Evolutionary conservation across 2,329 filamentous ascomycete species (phyloP).

Genomic region (Dactylellina sp.): DNA sequence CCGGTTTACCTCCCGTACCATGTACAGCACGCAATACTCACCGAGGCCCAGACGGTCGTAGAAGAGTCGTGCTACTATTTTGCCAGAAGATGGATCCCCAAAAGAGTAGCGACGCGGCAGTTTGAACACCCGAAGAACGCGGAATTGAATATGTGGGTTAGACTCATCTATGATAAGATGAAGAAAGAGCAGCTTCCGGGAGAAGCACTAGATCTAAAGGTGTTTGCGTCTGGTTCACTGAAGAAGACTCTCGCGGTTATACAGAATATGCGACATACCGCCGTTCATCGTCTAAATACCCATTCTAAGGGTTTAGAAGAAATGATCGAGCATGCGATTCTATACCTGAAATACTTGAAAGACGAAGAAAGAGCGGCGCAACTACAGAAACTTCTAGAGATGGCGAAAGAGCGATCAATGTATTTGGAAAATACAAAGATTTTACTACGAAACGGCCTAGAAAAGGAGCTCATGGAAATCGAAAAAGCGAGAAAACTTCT

Average conservation of each 20-base stretch:
- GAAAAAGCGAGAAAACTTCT: slow-evolving; percentile 11
- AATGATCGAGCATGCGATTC: slow-evolving; percentile 6
- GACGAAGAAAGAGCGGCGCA: slow-evolving; percentile 12
- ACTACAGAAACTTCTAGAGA: slow-evolving; percentile 8
- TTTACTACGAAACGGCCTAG: background rate
- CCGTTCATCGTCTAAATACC: slow-evolving; percentile 16
- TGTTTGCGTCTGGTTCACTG: background rate
- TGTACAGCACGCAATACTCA: slow-evolving; percentile 21
- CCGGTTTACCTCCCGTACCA: slow-evolving; percentile 14
- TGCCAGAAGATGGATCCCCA: slow-evolving; percentile 16
- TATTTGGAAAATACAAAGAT: slow-evolving; percentile 16
- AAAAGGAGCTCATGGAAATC: slow-evolving; percentile 27
- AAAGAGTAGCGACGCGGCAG: background rate
- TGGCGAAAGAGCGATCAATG: background rate
- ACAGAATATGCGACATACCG: slow-evolving; percentile 19
- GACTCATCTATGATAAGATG: slow-evolving; percentile 7
- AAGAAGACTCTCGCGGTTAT: background rate
- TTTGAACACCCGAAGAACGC: slow-evolving; percentile 22
- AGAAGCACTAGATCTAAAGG: slow-evolving; percentile 2
- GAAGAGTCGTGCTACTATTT: slow-evolving; percentile 35
- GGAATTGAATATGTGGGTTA: slow-evolving; percentile 24
- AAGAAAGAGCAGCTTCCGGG: slow-evolving; percentile 1
- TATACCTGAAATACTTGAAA: slow-evolving; percentile 17
- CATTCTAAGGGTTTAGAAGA: slow-evolving; percentile 6
- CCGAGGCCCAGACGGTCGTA: slow-evolving; percentile 15